Conservation (phyloP, 441 rosid species). For the Bocquillonia castaneifolia region DNA sequence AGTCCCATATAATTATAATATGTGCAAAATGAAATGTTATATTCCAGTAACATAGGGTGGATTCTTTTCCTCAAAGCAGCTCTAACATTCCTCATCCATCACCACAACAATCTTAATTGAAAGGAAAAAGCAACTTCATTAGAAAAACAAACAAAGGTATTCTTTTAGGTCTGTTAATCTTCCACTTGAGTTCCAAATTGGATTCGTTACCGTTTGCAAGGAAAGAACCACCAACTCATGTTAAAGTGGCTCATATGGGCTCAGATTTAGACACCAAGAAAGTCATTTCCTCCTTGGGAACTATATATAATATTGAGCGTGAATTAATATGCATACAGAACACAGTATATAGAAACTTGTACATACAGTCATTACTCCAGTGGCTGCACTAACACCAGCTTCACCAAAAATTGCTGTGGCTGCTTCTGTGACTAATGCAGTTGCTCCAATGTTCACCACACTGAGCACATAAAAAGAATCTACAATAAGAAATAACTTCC, state of each 20-base stretch:
- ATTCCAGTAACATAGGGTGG: not conserved
- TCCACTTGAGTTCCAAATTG: not conserved
- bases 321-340: not conserved
- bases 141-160: not conserved
- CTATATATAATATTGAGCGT: not conserved
- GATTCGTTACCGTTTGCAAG: not conserved
- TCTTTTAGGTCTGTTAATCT: not conserved
- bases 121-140: conserved; percentile 4
- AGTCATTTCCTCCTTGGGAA: not conserved
- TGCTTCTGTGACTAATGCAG: conserved; percentile 96
- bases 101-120: not conserved
- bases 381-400: conserved; percentile 99
- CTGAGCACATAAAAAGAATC: conserved; percentile 42
- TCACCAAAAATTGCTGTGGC: conserved; percentile 98
- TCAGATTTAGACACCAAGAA: not conserved
- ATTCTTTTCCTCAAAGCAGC: not conserved
- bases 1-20: not conserved
- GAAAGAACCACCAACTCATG: not conserved
- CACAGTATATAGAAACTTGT: not conserved
- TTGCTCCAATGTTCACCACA: conserved; percentile 97
- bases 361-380: conserved; percentile 98
- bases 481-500: conserved; percentile 34
- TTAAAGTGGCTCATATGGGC: not conserved
- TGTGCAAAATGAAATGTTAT: not conserved
- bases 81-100: not conserved